phyloP scores from a whole-genome alignment of 2,329 filamentous ascomycete species.

The Arthrinium phaeospermum region DNA sequence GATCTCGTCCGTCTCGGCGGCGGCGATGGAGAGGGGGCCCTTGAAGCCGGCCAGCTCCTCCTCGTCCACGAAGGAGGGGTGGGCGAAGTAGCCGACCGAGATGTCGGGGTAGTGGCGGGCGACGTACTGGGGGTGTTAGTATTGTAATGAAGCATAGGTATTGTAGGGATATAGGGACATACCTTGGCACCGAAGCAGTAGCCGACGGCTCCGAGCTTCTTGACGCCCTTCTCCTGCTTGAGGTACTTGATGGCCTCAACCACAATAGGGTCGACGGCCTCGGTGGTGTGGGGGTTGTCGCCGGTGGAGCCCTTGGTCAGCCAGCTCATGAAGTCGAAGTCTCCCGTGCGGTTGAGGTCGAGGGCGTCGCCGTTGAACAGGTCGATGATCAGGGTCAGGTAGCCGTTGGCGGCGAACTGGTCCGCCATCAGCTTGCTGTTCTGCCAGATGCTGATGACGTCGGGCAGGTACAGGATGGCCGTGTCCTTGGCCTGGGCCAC shows the following conservation, averaged over 20 bases:
- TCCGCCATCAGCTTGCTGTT: constrained; percentile 73
- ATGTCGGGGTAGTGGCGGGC: constrained; percentile 71
- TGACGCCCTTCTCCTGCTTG: constrained; percentile 58
- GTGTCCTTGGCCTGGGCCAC: constrained; percentile 43
- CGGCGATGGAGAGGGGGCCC: constrained; percentile 72
- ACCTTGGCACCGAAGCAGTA: constrained; percentile 81
- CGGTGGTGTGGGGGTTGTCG: constrained; percentile 54
- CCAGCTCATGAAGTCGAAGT: constrained; percentile 52
- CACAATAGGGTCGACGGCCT: constrained; percentile 54
- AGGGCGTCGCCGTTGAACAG: constrained; percentile 72
- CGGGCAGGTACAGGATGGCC: constrained; percentile 54
- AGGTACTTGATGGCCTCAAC: constrained; percentile 61
- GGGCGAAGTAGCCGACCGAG: constrained; percentile 74
- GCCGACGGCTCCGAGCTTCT: constrained; percentile 68
- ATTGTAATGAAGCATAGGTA: not conserved
- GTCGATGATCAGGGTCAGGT: constrained; percentile 72
- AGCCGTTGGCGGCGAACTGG: constrained; percentile 75
- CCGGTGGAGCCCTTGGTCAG: constrained; percentile 50
- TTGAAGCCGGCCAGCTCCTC: constrained; percentile 69
- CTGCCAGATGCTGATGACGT: constrained; percentile 60
- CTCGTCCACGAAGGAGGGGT: constrained; percentile 76
- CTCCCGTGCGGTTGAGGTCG: constrained; percentile 52
- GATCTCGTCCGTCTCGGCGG: constrained; percentile 67
- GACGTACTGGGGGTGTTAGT: constrained; percentile 59
- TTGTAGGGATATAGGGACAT: constrained; percentile 29